A percentile compares a stretch with the other conserved stretches of the same genome.
These are phyloP conservation scores for Agarophyton chilense DNA, from an alignment of 23 red algal genomes.

Conservation along the genomic window DNA sequence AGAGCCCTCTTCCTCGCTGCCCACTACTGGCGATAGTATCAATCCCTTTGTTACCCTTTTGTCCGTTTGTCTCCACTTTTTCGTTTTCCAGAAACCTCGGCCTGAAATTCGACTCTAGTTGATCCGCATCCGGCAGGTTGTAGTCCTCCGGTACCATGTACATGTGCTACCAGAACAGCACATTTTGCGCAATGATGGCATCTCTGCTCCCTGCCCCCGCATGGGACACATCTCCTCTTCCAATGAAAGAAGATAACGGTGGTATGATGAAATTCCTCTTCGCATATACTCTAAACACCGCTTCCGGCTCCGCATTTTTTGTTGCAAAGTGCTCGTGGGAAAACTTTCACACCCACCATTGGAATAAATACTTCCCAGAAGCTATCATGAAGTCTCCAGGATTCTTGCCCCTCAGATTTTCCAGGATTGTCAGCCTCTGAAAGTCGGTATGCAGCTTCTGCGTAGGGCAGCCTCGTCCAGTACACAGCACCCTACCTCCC, in stretches of 20 bases:
- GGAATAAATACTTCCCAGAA: too few species aligned
- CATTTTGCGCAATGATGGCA: neutral
- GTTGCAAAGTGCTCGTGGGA: neutral
- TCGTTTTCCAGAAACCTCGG: too few species aligned
- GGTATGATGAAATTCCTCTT: slow-evolving; percentile 5
- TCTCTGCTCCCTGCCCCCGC: slow-evolving; percentile 1
- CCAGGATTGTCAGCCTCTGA: neutral
- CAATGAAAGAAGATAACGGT: slow-evolving; percentile 13
- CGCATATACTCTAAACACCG: neutral
- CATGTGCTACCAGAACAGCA: slow-evolving; percentile 30
- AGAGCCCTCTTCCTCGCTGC: too few species aligned
- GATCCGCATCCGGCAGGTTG: slow-evolving; percentile 34
- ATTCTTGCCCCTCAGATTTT: neutral
- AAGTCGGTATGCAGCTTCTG: too few species aligned
- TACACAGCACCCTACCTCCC: slow-evolving; percentile 11
- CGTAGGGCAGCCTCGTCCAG: neutral
- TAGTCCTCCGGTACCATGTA: slow-evolving; percentile 40
- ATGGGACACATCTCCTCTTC: slow-evolving; percentile 12
- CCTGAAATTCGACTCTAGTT: neutral
- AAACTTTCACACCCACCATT: too few species aligned
- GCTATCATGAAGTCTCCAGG: slow-evolving; percentile 16
- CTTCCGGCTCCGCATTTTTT: too few species aligned
- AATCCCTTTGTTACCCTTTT: too few species aligned
- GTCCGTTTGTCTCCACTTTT: too few species aligned
- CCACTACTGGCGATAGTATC: too few species aligned